Conservation (phyloP, 2,329 filamentous ascomycete genomes). For the Sphaerulina vaccinii region DNA sequence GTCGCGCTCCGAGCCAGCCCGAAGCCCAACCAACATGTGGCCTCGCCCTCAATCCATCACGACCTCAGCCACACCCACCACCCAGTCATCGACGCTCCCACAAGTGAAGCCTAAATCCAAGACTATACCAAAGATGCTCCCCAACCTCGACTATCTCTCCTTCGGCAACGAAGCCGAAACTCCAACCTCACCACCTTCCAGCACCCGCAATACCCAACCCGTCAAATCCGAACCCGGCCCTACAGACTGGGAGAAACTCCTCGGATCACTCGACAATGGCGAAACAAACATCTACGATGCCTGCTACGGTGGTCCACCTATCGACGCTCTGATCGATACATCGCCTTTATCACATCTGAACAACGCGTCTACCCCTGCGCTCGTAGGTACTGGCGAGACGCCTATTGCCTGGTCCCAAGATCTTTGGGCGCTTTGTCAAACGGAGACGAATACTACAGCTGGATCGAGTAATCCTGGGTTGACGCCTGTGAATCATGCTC, state of each 20-base stretch:
- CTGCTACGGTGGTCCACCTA: conserved; percentile 68
- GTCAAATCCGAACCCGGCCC: conserved; percentile 48
- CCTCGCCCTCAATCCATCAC: conserved; percentile 30
- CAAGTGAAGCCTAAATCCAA: conserved; percentile 22
- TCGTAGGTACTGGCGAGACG: conserved; percentile 9
- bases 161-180: conserved; percentile 42
- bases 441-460: conserved; percentile 26
- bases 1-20: conserved; percentile 48
- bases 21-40: conserved; percentile 42
- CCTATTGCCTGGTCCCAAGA: conserved; percentile 29
- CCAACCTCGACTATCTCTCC: conserved; percentile 51
- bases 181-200: conserved; percentile 7
- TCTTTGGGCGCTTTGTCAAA: conserved; percentile 34
- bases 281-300: conserved; percentile 81
- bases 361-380: conserved; percentile 28
- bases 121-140: conserved; percentile 21
- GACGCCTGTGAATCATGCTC: conserved; percentile 12
- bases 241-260: conserved; percentile 77
- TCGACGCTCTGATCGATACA: conserved; percentile 43
- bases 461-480: conserved; percentile 15
- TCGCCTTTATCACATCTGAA: conserved; percentile 41
- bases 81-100: conserved; percentile 28
- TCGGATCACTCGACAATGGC: conserved; percentile 76
- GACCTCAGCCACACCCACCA: conserved; percentile 18
- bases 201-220: conserved; percentile 25